Conservation (phyloP, 176 grass and related monocot species). For the Areca catechu region DNA sequence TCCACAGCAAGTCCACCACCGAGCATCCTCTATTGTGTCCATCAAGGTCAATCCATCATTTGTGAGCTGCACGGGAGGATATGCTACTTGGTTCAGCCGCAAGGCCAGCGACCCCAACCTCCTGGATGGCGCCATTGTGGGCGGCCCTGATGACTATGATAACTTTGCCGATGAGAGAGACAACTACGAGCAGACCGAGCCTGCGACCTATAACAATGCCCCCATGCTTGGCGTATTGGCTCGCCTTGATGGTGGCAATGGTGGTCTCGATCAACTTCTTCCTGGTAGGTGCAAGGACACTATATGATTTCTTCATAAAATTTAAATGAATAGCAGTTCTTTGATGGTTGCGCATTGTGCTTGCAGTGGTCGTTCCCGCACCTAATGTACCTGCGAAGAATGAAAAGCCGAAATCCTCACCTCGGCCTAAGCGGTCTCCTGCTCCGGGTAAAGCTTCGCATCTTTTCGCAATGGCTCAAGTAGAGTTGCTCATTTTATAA, state of each 20-base stretch:
- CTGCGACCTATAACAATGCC: slow-evolving; percentile 81
- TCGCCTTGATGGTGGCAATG: slow-evolving; percentile 43
- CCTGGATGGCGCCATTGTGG: slow-evolving; percentile 68
- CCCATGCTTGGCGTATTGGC: slow-evolving; percentile 71
- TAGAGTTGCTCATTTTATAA: not conserved
- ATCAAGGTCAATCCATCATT: slow-evolving; percentile 35
- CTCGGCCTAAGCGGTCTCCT: slow-evolving; percentile 14
- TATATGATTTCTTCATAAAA: not conserved
- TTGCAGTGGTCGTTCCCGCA: slow-evolving; percentile 9
- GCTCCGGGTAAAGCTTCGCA: slow-evolving; percentile 25
- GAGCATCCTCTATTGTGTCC: slow-evolving; percentile 68
- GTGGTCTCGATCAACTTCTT: slow-evolving; percentile 29
- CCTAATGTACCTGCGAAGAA: slow-evolving; percentile 9
- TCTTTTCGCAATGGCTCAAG: not conserved
- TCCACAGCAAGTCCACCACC: slow-evolving; percentile 68
- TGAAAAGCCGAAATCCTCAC: slow-evolving; percentile 23
- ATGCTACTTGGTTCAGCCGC: slow-evolving; percentile 43
- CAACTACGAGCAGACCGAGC: slow-evolving; percentile 91
- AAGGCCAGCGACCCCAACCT: slow-evolving; percentile 57
- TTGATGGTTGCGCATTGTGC: not conserved
- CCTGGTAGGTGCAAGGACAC: slow-evolving; percentile 7
- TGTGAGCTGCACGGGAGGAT: slow-evolving; percentile 63
- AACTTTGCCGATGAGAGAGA: slow-evolving; percentile 67
- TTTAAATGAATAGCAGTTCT: not conserved
- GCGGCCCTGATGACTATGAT: slow-evolving; percentile 57